Evolutionary conservation across 2,329 filamentous ascomycete genomes (phyloP), one percentile per base, ranked within the genome.

Genomic region (Tolypocladium album): DNA sequence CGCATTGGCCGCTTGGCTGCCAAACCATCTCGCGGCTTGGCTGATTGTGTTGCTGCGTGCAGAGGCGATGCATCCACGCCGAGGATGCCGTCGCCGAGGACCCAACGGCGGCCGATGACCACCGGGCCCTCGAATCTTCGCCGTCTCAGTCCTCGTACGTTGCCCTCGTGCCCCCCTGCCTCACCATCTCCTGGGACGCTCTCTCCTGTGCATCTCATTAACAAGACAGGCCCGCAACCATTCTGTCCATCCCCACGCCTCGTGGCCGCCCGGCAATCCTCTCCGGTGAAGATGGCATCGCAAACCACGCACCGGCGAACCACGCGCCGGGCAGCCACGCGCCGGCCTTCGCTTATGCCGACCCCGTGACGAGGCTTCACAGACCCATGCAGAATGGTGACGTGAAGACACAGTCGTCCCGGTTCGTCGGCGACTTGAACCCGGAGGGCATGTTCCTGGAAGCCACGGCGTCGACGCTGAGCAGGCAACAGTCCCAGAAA

Each of bases 401-500:
- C 40, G 20, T 43, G 31, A 52, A 43, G 39, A 60, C 68, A 12
- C 67, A 68, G 45, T 71, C 73, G 0, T 74, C 73, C 1, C 79
- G 82, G 8, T 85, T 84, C 59, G 78, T 85, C 43, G 82, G 82
- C 22, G 82, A 85, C 65, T 66, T 84, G 36, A 86, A 83, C 63
- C 83, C 83, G 2, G 83, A 85, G 67, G 79, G 79, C 61, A 80
- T 85, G 67, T 82, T 86, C 60, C 75, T 83, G 64, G 80, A 84
- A 64, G 82, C 80, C 1, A 80, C 80, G 2, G 71, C 71, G 3
- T 70, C 72, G 3, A 67, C 66, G 8, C 70, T 71, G 0, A 59
- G 70, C 24, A 67, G 70, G 5, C 69, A 70, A 13, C 68, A 69
- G 0, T 78, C 80, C 0, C 75, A 79, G 56, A 78, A 78, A 39